Percentiles rank a stretch among this genome's conserved stretches.
phyloP scores from a whole-genome alignment of 1,139 yeast genomes.

The Blastobotrys ciferrii region DNA sequence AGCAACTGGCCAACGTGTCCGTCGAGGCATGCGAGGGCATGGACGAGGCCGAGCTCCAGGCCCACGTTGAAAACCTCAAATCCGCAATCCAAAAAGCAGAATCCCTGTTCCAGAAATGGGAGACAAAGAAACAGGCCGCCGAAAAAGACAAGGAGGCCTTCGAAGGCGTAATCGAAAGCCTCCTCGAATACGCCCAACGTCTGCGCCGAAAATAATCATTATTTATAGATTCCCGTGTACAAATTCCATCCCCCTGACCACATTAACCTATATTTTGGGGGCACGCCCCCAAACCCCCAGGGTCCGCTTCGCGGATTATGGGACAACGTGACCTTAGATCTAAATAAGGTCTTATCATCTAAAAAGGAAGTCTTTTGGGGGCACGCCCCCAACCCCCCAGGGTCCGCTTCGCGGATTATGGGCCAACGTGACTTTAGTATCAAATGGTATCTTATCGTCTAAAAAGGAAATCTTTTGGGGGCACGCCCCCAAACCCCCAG shows the following conservation, averaged over 20 bases:
- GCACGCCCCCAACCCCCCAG: too few relatives aligned
- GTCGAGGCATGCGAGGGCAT: conserved; percentile 37
- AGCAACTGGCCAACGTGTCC: conserved; percentile 35
- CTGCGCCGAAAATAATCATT: conserved; percentile 19
- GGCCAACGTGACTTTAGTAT: too few relatives aligned
- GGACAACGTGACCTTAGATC: too few relatives aligned
- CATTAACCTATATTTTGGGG: too few relatives aligned
- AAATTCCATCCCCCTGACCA: not conserved
- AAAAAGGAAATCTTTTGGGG: too few relatives aligned
- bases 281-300: too few relatives aligned
- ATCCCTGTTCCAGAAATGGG: conserved; percentile 50
- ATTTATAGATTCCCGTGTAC: not conserved
- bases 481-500: too few relatives aligned
- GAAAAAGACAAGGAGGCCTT: conserved; percentile 59
- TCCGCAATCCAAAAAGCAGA: conserved; percentile 36
- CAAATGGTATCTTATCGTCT: too few relatives aligned
- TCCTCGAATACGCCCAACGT: conserved; percentile 66
- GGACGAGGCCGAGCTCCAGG: conserved; percentile 34
- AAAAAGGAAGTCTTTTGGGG: too few relatives aligned
- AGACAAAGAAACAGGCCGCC: conserved; percentile 43
- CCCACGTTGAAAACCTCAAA: conserved; percentile 31
- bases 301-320: too few relatives aligned
- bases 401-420: too few relatives aligned
- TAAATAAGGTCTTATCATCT: too few relatives aligned
- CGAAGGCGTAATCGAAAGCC: conserved; percentile 67